Base-by-base conservation (phyloP, 2,329 filamentous ascomycete species). In the Rasamsonia emersonii region DNA sequence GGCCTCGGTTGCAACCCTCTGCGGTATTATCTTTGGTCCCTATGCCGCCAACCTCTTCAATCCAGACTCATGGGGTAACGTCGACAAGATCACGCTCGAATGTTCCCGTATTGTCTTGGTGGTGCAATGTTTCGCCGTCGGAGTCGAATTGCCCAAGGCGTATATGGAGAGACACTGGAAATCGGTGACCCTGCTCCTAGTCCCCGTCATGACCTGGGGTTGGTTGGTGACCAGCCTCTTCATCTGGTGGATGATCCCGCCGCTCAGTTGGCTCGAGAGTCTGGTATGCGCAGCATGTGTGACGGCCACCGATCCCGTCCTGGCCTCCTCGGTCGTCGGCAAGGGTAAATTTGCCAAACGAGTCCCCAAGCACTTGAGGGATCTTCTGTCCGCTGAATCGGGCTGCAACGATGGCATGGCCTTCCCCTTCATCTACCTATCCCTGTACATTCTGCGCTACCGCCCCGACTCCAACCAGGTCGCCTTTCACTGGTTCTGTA, bases 321-420 rank as follows among this genome's bases (percentile, higher is more conserved):
- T 98, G 52, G 91, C 91, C 17, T 96, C 91, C 9, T 98, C 91
- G 10, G 91, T 98, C 33, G 91, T 98, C 32, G 91, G 91, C 56
- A 98, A 96, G 66, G 91, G 91, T 50, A 98, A 98, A 61, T 98
- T 98, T 51, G 89, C 91, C 20, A 94, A 94, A 65, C 79, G 91
- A 41, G 86, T 98, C 4, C 91, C 91, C 14, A 96, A 95, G 67
- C 91, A 98, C 77, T 67, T 98, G 64, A 76, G 91, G 70, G 91
- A 98, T 62, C 56, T 98, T 31, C 69, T 98, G 9, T 98, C 91
- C 4, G 88, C 88, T 35, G 91, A 98, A 62, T 98, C 91, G 5
- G 91, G 91, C 18, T 98, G 91, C 65, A 98, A 98, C 70, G 91
- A 98, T 58, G 91, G 91, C 62, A 98, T 98, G 91, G 91, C 91